A percentile compares a stretch with the other conserved stretches of the same genome.
Evolutionary conservation across 768 basidiomycete species (phyloP).

Genomic region (Fistulinella prunicolor): DNA sequence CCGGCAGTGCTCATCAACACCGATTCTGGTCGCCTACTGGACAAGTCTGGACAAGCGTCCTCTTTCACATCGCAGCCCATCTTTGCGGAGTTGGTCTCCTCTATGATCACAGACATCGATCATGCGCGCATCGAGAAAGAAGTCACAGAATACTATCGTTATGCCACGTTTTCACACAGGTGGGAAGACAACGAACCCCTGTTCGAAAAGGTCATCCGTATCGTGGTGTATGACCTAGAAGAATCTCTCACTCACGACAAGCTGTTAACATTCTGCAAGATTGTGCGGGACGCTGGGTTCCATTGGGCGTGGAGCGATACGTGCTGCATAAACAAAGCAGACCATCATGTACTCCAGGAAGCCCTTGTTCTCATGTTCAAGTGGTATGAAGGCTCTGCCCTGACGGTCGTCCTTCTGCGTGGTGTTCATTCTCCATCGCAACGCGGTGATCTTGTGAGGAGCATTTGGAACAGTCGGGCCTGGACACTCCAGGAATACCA

Average conservation of each 20-base stretch:
- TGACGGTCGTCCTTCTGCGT: conserved; percentile 4
- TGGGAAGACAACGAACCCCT: background rate
- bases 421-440: background rate
- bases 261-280: background rate
- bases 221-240: background rate
- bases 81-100: conserved; percentile 8
- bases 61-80: conserved; percentile 1
- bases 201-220: background rate
- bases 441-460: background rate
- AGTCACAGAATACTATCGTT: background rate
- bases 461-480: conserved; percentile 1
- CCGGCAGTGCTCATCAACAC: conserved; percentile 9
- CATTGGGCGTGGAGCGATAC: conserved; percentile 11
- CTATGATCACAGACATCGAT: conserved; percentile 6
- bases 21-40: conserved; percentile 1
- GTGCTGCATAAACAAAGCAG: conserved; percentile 1
- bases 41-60: conserved; percentile 1
- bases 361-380: background rate
- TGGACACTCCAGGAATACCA: conserved; percentile 15
- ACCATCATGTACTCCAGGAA: background rate
- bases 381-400: background rate
- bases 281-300: background rate
- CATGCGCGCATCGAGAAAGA: background rate
- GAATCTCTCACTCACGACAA: background rate
- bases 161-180: background rate